Percentiles rank a stretch among this genome's conserved stretches.
These are phyloP conservation scores for Acanthamoeba rhysodes DNA, from an alignment of 208 protist species.

Conservation along the genomic window DNA sequence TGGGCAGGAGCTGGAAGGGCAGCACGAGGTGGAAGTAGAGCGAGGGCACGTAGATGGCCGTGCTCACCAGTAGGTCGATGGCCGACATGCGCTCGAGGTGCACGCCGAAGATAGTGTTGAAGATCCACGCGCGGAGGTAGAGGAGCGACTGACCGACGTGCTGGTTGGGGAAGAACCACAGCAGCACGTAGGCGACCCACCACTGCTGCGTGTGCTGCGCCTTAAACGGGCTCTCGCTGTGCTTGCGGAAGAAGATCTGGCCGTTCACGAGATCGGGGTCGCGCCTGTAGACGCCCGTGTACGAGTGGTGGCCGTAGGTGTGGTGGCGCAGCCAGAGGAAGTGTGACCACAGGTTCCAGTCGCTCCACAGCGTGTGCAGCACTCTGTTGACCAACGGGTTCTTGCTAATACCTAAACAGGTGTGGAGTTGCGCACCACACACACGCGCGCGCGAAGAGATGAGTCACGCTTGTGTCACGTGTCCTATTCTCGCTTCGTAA, in stretches of 20 bases:
- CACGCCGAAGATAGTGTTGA: constrained; percentile 28
- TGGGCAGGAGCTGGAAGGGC: constrained; percentile 70
- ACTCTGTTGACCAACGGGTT: constrained; percentile 39
- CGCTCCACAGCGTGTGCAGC: constrained; percentile 53
- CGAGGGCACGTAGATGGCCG: constrained; percentile 55
- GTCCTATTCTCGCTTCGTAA: not conserved
- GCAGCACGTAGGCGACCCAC: constrained; percentile 36
- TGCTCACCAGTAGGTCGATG: constrained; percentile 20
- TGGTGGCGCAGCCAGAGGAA: constrained; percentile 71
- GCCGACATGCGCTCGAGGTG: not conserved
- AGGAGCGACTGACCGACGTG: constrained; percentile 66
- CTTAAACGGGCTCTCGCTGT: constrained; percentile 11
- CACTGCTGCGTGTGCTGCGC: constrained; percentile 48
- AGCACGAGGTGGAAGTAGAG: constrained; percentile 71
- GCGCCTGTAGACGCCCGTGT: constrained; percentile 59
- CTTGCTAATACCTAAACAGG: not conserved
- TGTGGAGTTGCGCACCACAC: not conserved
- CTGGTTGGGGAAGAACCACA: constrained; percentile 47
- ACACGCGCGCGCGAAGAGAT: no score
- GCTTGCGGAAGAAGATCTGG: constrained; percentile 54
- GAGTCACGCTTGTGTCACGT: no score
- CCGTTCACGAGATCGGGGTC: constrained; percentile 70
- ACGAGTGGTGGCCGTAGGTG: constrained; percentile 72
- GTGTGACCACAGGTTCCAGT: constrained; percentile 73
- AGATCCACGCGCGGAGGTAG: constrained; percentile 52